Base-by-base conservation (phyloP, 306 rosid species). In the Adenanthera pavonina region DNA sequence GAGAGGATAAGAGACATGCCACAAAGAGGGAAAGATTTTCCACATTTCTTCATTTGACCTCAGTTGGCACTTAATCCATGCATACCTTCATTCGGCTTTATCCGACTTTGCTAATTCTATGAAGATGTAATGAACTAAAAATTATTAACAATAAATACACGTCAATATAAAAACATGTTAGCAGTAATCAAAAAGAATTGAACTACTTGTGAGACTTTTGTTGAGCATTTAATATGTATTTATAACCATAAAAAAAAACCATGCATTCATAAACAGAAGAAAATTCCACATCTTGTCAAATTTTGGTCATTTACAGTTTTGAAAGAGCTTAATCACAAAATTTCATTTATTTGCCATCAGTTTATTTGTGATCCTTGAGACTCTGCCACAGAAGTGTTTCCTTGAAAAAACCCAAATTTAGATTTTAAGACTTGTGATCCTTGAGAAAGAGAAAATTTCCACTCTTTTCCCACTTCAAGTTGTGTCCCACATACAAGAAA, bases 1-100 rank as follows among this genome's bases (percentile, higher is more conserved):
- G 15, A 95, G 94, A 17, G 97, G 93, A 86, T 95, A 95, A 52
- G 98, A 93, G 78, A 95, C 99, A 87, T 93, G 99, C 99, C 99
- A 95, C 1, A 93, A 83, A 83, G 88, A 43, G 78, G 98, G 99
- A 87, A 95, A 95, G 38, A 92, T 90, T 90, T 87, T 95, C 99
- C 98, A 93, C 49, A 95, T 89, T 78, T 95, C 99, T 88, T 95
- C 99, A 89, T 95, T 95, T 82, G 99, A 93, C 83, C 99, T 88
- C 86, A 95, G 93, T 48, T 97, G 94, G 64, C 99, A 93, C 84
- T 95, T 95, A 84, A 95, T 95, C 98, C 99, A 95, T 67, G 99
- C 99, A 93, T 95, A 95, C 89, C 98, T 89, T 85, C 98, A 84
- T 77, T 95, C 99, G 14, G 98, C 90, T 87, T 95, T 95, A 81